Evolutionary conservation across 805 yeast genomes (phyloP).

Genomic region (Starmerella riodocensis): DNA sequence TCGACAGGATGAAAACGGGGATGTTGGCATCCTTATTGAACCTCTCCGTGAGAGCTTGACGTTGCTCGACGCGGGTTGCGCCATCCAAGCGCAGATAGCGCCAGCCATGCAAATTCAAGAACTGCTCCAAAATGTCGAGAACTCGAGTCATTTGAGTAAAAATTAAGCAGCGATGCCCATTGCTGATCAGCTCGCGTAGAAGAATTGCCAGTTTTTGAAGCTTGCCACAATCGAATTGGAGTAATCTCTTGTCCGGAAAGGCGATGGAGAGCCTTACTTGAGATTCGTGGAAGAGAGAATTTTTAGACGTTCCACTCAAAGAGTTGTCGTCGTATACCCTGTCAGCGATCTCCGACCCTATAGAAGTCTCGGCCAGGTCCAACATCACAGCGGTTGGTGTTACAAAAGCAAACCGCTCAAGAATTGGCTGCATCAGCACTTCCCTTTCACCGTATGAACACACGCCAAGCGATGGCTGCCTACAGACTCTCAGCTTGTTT

Average conservation of each 20-base stretch:
- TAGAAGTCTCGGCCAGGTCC: conserved; percentile 37
- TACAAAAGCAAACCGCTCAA: conserved; percentile 69
- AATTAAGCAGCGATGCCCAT: conserved; percentile 87
- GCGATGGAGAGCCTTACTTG: conserved; percentile 84
- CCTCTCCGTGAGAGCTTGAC: conserved; percentile 85
- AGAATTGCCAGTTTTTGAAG: conserved; percentile 69
- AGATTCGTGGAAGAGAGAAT: conserved; percentile 57
- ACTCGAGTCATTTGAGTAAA: conserved; percentile 98
- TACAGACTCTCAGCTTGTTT: conserved; percentile 19
- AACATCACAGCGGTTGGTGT: conserved; percentile 78
- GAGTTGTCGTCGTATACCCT: conserved; percentile 4
- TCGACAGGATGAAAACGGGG: conserved; percentile 82
- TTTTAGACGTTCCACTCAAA: conserved; percentile 24
- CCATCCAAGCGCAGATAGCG: conserved; percentile 93
- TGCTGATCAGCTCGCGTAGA: conserved; percentile 61
- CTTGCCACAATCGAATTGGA: conserved; percentile 95
- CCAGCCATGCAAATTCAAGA: conserved; percentile 86
- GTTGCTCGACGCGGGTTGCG: conserved; percentile 91
- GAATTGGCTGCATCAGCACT: conserved; percentile 33
- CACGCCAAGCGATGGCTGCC: conserved; percentile 15
- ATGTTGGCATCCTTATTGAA: conserved; percentile 77
- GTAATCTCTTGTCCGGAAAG: conserved; percentile 83
- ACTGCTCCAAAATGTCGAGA: conserved; percentile 81
- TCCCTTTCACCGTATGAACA: conserved; percentile 26
- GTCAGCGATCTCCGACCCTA: conserved; percentile 13